phyloP scores from a whole-genome alignment of 805 yeast genomes.

The Maudiozyma turicensis region DNA sequence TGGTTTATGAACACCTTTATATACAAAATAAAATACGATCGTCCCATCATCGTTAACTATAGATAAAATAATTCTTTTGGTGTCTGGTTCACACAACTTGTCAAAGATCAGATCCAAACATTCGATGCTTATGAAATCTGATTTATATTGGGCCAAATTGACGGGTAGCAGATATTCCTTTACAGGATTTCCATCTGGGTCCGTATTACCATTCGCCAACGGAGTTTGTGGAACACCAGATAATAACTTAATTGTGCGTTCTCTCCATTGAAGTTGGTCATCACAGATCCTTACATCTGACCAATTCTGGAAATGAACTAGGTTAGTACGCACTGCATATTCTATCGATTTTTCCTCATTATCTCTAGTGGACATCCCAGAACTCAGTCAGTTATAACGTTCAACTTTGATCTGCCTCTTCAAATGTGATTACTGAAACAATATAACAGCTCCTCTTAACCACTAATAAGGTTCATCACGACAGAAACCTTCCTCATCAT shows the following conservation, averaged over 20 bases:
- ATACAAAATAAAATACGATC: conserved; percentile 56
- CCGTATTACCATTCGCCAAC: conserved; percentile 17
- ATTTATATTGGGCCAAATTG: conserved; percentile 21
- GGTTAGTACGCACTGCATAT: conserved; percentile 15
- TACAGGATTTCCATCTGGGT: neutral
- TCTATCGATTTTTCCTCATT: conserved; percentile 3
- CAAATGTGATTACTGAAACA: too few species aligned
- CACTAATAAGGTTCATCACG: too few species aligned
- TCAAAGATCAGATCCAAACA: conserved; percentile 17
- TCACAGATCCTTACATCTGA: conserved; percentile 12
- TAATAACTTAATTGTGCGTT: conserved; percentile 8
- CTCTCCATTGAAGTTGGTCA: conserved; percentile 10
- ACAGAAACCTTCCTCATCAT: too few species aligned
- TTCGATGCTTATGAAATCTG: conserved; percentile 16
- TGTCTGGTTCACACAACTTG: conserved; percentile 8
- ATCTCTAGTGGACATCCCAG: neutral
- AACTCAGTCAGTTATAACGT: too few species aligned
- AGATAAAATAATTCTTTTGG: conserved; percentile 42
- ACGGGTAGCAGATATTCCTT: conserved; percentile 24
- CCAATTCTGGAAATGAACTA: conserved; percentile 25
- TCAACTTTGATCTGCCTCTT: too few species aligned
- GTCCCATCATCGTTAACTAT: conserved; percentile 59
- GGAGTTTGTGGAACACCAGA: conserved; percentile 19
- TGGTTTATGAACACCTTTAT: conserved; percentile 60
- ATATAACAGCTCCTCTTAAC: too few species aligned